These are phyloP conservation scores for Prinsepia uniflora DNA, from an alignment of 306 rosid genomes.

Conservation along the genomic window DNA sequence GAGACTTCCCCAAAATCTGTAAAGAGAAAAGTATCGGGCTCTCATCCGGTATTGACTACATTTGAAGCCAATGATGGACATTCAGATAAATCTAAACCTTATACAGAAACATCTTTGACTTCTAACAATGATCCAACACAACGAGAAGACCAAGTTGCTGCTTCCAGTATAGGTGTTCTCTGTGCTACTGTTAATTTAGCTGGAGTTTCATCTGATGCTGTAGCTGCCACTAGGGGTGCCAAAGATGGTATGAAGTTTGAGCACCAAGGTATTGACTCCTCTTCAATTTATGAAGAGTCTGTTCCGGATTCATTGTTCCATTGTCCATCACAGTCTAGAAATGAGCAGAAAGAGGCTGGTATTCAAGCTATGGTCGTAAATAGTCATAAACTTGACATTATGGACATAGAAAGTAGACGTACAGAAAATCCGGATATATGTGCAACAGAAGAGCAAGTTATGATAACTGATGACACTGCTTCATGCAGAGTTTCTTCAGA, in stretches of 20 bases:
- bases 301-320: conserved; percentile 29
- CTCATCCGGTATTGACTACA: conserved; percentile 23
- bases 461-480: conserved; percentile 20
- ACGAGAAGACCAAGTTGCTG: conserved; percentile 28
- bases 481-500: conserved; percentile 15
- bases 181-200: conserved; percentile 28
- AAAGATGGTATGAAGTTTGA: conserved; percentile 36
- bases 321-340: conserved; percentile 30
- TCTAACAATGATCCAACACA: conserved; percentile 32
- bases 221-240: conserved; percentile 31
- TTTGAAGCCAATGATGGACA: conserved; percentile 35
- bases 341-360: conserved; percentile 34
- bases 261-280: conserved; percentile 29
- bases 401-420: conserved; percentile 27
- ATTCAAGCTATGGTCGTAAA: conserved; percentile 26
- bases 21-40: conserved; percentile 39
- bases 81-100: conserved; percentile 31
- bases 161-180: conserved; percentile 27
- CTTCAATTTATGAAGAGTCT: conserved; percentile 29
- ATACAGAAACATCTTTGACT: conserved; percentile 33
- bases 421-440: conserved; percentile 33
- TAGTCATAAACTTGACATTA: conserved; percentile 35
- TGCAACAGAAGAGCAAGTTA: conserved; percentile 33
- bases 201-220: neutral
- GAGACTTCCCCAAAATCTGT: conserved; percentile 31